Conservation (phyloP, 2,329 filamentous ascomycete species). For the Taxawa tesnikishii region DNA sequence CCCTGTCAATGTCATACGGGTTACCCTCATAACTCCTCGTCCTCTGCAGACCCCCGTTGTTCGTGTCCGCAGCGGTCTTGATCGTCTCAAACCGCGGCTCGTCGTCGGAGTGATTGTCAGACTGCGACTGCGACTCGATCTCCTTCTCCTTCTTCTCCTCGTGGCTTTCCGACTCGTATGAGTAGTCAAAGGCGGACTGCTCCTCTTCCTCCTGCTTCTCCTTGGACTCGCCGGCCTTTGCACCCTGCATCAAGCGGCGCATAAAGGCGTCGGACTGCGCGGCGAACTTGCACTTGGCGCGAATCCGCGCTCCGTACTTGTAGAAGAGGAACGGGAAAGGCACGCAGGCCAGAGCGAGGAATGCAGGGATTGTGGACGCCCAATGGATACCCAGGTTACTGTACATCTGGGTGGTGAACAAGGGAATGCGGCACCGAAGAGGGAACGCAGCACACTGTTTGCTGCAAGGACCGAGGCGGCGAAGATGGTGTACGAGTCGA, state of each 20-base stretch:
- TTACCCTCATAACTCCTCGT: slow-evolving; percentile 24
- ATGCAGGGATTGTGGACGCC: slow-evolving; percentile 62
- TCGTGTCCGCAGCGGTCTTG: slow-evolving; percentile 15
- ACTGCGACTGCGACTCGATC: too few species aligned
- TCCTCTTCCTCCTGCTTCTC: slow-evolving; percentile 18
- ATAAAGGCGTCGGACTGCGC: slow-evolving; percentile 53
- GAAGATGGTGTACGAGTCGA: slow-evolving; percentile 59
- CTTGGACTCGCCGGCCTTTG: slow-evolving; percentile 4
- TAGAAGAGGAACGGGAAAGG: slow-evolving; percentile 69
- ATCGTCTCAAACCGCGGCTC: slow-evolving; percentile 24
- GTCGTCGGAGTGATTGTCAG: too few species aligned
- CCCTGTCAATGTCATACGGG: slow-evolving; percentile 36
- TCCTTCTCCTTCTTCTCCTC: slow-evolving; percentile 4
- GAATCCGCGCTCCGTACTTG: slow-evolving; percentile 53
- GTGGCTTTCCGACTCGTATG: slow-evolving; percentile 9
- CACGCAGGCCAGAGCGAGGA: slow-evolving; percentile 58
- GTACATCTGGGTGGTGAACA: slow-evolving; percentile 60
- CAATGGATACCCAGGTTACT: slow-evolving; percentile 52
- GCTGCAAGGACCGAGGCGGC: slow-evolving; percentile 65
- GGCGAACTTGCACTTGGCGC: slow-evolving; percentile 57
- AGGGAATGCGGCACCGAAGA: slow-evolving; percentile 66
- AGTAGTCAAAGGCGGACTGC: slow-evolving; percentile 15
- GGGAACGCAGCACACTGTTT: slow-evolving; percentile 67
- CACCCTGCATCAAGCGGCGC: slow-evolving; percentile 26
- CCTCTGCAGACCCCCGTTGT: slow-evolving; percentile 14